Conservation (phyloP, 495 filamentous ascomycete genomes). For the Aspergillus sclerotiicarbonarius region DNA sequence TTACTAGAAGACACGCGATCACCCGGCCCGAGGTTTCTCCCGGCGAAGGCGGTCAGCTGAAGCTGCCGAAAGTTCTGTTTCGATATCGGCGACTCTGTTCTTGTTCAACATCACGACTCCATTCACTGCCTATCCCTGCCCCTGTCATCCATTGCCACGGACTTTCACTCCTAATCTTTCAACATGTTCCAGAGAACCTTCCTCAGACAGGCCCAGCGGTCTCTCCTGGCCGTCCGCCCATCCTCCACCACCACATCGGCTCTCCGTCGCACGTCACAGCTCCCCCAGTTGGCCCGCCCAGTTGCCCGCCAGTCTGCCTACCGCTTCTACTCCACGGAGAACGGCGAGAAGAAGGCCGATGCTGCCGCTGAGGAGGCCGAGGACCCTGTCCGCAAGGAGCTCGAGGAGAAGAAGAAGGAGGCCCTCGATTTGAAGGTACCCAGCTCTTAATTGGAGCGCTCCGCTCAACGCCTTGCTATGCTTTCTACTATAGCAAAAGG, state of each 20-base stretch:
- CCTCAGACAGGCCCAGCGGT: slow-evolving; percentile 44
- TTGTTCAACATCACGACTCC: slow-evolving; percentile 4
- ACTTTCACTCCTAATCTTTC: slow-evolving; percentile 15
- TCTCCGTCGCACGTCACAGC: slow-evolving; percentile 40
- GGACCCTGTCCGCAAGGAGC: slow-evolving; percentile 56
- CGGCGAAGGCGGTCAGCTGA: slow-evolving; percentile 19
- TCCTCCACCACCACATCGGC: slow-evolving; percentile 32
- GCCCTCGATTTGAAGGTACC: slow-evolving; percentile 80
- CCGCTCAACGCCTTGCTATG: no score
- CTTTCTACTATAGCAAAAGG: background rate
- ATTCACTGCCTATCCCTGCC: background rate
- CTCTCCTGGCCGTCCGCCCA: slow-evolving; percentile 35
- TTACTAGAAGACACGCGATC: background rate
- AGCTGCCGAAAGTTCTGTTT: slow-evolving; percentile 22
- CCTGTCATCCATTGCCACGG: slow-evolving; percentile 5
- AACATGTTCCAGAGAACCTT: slow-evolving; percentile 48
- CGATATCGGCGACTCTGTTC: slow-evolving; percentile 9
- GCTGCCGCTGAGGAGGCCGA: slow-evolving; percentile 39
- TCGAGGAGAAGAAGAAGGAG: slow-evolving; percentile 84
- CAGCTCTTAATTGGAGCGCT: slow-evolving; percentile 1
- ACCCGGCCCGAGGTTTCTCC: slow-evolving; percentile 15
- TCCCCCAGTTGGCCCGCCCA: slow-evolving; percentile 30
- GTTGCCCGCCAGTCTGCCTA: slow-evolving; percentile 27
- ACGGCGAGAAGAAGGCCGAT: slow-evolving; percentile 35
- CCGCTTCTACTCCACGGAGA: slow-evolving; percentile 46